phyloP scores from a whole-genome alignment of 345 rosid genomes.

The Cardamine resedifolia region DNA sequence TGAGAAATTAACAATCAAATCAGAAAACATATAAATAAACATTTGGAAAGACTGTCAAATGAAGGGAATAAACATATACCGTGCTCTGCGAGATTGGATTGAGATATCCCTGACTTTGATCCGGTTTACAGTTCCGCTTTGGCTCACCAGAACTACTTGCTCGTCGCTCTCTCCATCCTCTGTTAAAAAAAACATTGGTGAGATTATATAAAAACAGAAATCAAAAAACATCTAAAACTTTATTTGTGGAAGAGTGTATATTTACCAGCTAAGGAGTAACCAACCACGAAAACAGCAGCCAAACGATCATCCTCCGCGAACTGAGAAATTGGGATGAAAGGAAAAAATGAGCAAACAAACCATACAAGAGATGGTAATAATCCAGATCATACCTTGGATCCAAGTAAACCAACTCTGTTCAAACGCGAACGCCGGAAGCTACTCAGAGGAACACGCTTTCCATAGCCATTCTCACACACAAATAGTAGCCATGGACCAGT shows the following conservation, averaged over 20 bases:
- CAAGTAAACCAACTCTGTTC: slow-evolving; percentile 80
- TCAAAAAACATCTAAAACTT: not conserved
- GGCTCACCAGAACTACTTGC: slow-evolving; percentile 92
- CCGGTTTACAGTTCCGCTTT: slow-evolving; percentile 85
- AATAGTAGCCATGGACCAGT: slow-evolving; percentile 90
- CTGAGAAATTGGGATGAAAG: slow-evolving; percentile 40
- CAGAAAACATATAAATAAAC: not conserved
- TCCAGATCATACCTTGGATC: slow-evolving; percentile 64
- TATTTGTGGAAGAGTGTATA: not conserved
- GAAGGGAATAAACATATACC: slow-evolving; percentile 41
- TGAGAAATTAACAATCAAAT: slow-evolving; percentile 30
- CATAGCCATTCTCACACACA: slow-evolving; percentile 81
- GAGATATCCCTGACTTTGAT: slow-evolving; percentile 93
- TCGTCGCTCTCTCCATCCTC: slow-evolving; percentile 94
- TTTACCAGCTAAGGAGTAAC: slow-evolving; percentile 80
- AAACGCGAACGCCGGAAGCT: slow-evolving; percentile 59
- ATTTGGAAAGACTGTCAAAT: not conserved
- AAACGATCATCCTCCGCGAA: slow-evolving; percentile 71
- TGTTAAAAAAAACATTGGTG: slow-evolving; percentile 25
- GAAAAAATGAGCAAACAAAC: not conserved
- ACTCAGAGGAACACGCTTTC: slow-evolving; percentile 91
- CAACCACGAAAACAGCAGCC: slow-evolving; percentile 89
- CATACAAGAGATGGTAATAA: not conserved
- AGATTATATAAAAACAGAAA: slow-evolving; percentile 9
- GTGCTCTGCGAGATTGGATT: slow-evolving; percentile 81